Conservation (phyloP, 2,329 filamentous ascomycete species). For the Ilyonectria sp. region DNA sequence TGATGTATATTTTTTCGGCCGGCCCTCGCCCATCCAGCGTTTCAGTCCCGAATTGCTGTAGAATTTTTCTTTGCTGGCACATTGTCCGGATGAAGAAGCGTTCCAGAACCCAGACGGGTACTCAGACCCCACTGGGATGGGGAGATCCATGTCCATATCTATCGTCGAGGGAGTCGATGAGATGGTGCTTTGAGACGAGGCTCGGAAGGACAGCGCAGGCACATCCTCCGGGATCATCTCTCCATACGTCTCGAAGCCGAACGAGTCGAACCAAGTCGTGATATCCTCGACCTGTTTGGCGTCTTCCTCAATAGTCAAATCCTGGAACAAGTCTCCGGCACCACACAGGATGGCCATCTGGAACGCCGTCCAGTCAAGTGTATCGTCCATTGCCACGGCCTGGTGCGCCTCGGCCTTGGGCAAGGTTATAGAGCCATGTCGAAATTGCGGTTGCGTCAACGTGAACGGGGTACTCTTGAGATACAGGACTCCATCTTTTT, state of each 20-base stretch:
- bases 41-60: slow-evolving; percentile 50
- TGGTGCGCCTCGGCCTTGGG: slow-evolving; percentile 60
- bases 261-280: slow-evolving; percentile 65
- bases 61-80: slow-evolving; percentile 52
- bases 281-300: slow-evolving; percentile 61
- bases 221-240: slow-evolving; percentile 52
- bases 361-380: slow-evolving; percentile 75
- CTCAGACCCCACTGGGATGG: slow-evolving; percentile 56
- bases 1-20: slow-evolving; percentile 50
- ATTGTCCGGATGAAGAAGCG: slow-evolving; percentile 40
- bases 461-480: slow-evolving; percentile 66
- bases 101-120: slow-evolving; percentile 54
- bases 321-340: slow-evolving; percentile 66
- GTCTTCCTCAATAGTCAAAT: slow-evolving; percentile 62
- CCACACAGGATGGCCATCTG: slow-evolving; percentile 76
- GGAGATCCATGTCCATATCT: slow-evolving; percentile 54
- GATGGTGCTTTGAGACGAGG: slow-evolving; percentile 44
- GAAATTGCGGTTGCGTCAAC: slow-evolving; percentile 63
- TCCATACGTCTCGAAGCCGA: slow-evolving; percentile 63
- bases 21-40: slow-evolving; percentile 56
- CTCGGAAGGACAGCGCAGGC: slow-evolving; percentile 36
- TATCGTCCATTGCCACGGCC: slow-evolving; percentile 60
- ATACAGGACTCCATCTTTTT: slow-evolving; percentile 63
- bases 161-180: slow-evolving; percentile 50
- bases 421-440: slow-evolving; percentile 70